phyloP scores from a whole-genome alignment of 179 eudicot species.

The Pouteria campechiana region DNA sequence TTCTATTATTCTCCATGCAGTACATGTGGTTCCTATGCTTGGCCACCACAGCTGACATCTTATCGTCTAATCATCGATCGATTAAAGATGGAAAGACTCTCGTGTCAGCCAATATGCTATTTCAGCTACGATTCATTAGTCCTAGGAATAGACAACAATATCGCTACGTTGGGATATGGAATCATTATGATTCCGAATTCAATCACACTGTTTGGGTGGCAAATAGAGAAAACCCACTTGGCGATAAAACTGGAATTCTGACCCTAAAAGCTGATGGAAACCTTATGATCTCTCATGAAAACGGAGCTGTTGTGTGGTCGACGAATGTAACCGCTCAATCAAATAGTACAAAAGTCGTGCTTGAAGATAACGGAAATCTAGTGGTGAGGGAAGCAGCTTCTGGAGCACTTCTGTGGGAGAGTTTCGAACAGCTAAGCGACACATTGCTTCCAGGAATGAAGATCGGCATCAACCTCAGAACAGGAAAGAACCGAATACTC shows the following conservation, averaged over 20 bases:
- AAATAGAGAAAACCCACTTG: conserved; percentile 8
- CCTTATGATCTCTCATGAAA: conserved; percentile 2
- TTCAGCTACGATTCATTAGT: too few species aligned
- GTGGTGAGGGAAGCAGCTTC: background rate
- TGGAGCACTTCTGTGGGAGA: conserved; percentile 2
- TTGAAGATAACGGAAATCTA: conserved; percentile 8
- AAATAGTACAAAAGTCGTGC: background rate
- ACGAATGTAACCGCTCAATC: conserved; percentile 2
- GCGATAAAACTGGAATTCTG: background rate
- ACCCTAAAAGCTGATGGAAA: conserved; percentile 7
- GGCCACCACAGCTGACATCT: too few species aligned
- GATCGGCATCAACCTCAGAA: background rate
- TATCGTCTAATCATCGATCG: too few species aligned
- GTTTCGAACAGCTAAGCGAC: conserved; percentile 3
- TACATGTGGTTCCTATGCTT: too few species aligned
- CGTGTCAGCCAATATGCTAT: too few species aligned
- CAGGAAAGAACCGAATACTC: background rate
- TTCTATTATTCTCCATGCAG: too few species aligned
- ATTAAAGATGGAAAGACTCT: too few species aligned
- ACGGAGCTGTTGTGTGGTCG: conserved; percentile 4
- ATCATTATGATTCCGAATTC: background rate
- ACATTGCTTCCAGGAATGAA: conserved; percentile 1
- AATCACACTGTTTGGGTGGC: conserved; percentile 12
- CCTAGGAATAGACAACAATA: too few species aligned
- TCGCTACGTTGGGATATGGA: conserved; percentile 8